Base-by-base conservation (phyloP, 345 rosid genomes). In the Lumnitzera littorea region DNA sequence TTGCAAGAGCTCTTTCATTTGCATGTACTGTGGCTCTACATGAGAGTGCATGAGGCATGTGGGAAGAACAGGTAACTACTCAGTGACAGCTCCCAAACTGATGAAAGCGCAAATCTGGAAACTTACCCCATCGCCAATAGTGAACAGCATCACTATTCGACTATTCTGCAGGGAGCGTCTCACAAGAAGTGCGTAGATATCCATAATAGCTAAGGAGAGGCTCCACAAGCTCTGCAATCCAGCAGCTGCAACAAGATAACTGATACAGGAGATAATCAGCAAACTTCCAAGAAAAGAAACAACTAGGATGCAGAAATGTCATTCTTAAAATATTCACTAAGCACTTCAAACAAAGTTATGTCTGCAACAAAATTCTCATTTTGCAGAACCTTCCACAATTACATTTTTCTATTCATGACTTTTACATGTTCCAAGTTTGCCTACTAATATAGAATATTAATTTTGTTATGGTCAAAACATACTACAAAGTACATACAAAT, bases 81-180 rank as follows among this genome's bases (percentile, higher is more conserved):
- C 17, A 15, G 56, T 13, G 4, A 53, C 36, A 53, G 56, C 31
- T 53, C 56, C 43, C 11, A 36, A 53, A 53, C 24, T 11, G 60
- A 8, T 17, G 25, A 31, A 52, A 51, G 13, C 62, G 52, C 24
- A 11, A 20, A 16, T 52, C 13, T 3, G 20, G 23, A 7, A 57
- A 70, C 88, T 82, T 84, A 87, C 91, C 91, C 86, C 95, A 70
- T 87, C 95, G 55, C 85, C 90, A 54, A 80, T 47, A 5, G 95
- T 66, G 36, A 87, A 87, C 57, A 82, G 54, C 68, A 67, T 74
- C 67, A 84, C 76, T 61, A 79, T 60, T 59, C 62, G 78, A 61
- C 46, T 62, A 69, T 82, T 87, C 67, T 84, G 88, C 73, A 87
- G 66, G 24, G 85, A 82, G 56, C 91, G 88, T 75, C 67, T 80